These are phyloP conservation scores for Ophiostoma sp. DNA, from an alignment of 2,329 filamentous ascomycete species.

Conservation along the genomic window DNA sequence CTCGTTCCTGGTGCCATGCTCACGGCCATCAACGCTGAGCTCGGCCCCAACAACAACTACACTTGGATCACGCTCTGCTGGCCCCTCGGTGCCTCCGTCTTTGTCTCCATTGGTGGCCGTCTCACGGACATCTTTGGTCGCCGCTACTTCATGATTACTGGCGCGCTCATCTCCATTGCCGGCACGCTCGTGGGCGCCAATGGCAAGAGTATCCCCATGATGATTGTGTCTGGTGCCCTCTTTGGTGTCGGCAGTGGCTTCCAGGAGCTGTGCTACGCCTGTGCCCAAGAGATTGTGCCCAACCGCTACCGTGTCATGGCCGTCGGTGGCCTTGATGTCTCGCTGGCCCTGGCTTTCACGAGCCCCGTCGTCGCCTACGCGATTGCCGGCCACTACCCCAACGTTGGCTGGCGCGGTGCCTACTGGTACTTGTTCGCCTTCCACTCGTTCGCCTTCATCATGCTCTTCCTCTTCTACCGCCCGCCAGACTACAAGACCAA, in stretches of 20 bases:
- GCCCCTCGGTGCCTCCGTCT: constrained; percentile 35
- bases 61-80: constrained; percentile 40
- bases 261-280: constrained; percentile 40
- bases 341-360: constrained; percentile 24
- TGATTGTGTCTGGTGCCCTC: constrained; percentile 24
- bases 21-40: constrained; percentile 39
- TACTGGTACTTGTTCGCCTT: constrained; percentile 34
- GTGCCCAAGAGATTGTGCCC: constrained; percentile 26
- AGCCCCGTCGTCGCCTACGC: constrained; percentile 36
- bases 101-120: constrained; percentile 30
- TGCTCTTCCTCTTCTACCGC: constrained; percentile 37
- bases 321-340: constrained; percentile 22
- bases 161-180: constrained; percentile 22
- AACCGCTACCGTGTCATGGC: constrained; percentile 27
- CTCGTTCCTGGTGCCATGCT: constrained; percentile 37
- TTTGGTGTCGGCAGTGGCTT: constrained; percentile 26
- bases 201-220: constrained; percentile 23
- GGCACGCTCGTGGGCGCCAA: constrained; percentile 25
- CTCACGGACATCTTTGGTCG: constrained; percentile 27
- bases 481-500: constrained; percentile 41
- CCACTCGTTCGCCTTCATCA: constrained; percentile 31
- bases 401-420: constrained; percentile 30
- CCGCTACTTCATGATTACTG: constrained; percentile 25
- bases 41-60: constrained; percentile 38
- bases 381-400: constrained; percentile 38